Evolutionary conservation across 2,329 filamentous ascomycete species (phyloP), one percentile per base, ranked within the genome.

Genomic region (Beauveria bassiana): DNA sequence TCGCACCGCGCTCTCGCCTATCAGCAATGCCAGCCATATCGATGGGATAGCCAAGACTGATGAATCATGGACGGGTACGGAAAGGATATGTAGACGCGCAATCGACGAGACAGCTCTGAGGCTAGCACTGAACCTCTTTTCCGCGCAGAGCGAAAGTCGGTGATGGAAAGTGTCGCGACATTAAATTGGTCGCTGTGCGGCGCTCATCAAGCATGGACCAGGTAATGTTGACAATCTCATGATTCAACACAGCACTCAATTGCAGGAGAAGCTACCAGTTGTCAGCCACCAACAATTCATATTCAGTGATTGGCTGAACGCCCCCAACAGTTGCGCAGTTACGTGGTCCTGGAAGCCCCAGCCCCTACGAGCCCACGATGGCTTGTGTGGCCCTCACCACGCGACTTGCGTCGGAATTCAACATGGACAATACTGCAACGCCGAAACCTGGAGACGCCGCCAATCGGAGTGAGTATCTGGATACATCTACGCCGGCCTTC

Each of bases 361-460:
- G 59, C 70, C 69, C 0, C 24, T 68, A 9, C 62, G 64, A 52
- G 65, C 67, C 5, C 46, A 31, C 6, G 68, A 73, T 50, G 71
- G 72, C 3, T 51, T 66, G 38, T 74, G 71, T 56, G 72, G 72
- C 22, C 71, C 70, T 16, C 55, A 54, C 9, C 55, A 73, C 61
- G 69, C 71, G 7, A 71, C 72, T 4, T 74, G 72, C 59, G 26
- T 68, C 38, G 71, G 70, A 18, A 66, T 64, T n/a, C 63, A 65
- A 4, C 38, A 55, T 12, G 42, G 43, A n/a, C 69, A 68, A 46
- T 74, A 71, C 66, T 75, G 71, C 62, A 73, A 73, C 62, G 63
- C 68, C 9, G 47, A 70, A 62, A 74, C 67, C 9, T 73, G 66
- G 65, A 72, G 28, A 16, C 73, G 71, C 64, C 70, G 71, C 34